Conservation (phyloP, 1,139 yeast species). For the Magnusiomyces suaveolens region DNA sequence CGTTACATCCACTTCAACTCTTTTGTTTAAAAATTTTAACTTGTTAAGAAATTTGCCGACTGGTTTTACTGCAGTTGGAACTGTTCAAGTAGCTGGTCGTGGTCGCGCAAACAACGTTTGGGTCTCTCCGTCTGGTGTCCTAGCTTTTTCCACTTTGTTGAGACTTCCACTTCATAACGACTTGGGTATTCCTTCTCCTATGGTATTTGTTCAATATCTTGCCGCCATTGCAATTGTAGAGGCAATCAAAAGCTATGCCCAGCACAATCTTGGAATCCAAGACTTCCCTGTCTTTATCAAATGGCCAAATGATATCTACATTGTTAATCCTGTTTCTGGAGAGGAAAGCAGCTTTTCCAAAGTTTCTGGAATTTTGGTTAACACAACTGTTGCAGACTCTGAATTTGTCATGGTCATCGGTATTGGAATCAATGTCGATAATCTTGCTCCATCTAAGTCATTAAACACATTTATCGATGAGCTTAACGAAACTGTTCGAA, state of each 20-base stretch:
- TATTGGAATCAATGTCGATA: constrained; percentile 75
- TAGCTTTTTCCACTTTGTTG: constrained; percentile 69
- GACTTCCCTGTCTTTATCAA: constrained; percentile 73
- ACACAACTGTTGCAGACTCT: constrained; percentile 53
- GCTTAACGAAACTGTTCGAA: constrained; percentile 41
- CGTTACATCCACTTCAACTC: constrained; percentile 73
- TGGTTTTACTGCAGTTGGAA: constrained; percentile 65
- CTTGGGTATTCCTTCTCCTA: constrained; percentile 36
- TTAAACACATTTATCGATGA: constrained; percentile 57
- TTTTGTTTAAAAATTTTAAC: constrained; percentile 62
- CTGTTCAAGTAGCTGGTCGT: constrained; percentile 79
- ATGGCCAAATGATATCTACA: constrained; percentile 96
- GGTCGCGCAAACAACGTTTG: constrained; percentile 94
- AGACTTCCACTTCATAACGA: constrained; percentile 41
- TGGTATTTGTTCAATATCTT: constrained; percentile 80
- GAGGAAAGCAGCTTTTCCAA: constrained; percentile 43
- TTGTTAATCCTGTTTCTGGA: constrained; percentile 43
- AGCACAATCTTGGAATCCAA: constrained; percentile 42
- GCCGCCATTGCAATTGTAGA: constrained; percentile 76
- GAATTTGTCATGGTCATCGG: constrained; percentile 63
- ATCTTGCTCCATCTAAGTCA: constrained; percentile 88
- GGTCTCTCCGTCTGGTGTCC: constrained; percentile 89
- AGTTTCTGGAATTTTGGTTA: constrained; percentile 76
- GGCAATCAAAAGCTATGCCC: constrained; percentile 57
- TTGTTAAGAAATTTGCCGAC: constrained; percentile 54